A percentile compares a stretch with the other conserved stretches of the same genome.
phyloP scores from a whole-genome alignment of 805 yeast genomes.

The Candida wancherniae region DNA sequence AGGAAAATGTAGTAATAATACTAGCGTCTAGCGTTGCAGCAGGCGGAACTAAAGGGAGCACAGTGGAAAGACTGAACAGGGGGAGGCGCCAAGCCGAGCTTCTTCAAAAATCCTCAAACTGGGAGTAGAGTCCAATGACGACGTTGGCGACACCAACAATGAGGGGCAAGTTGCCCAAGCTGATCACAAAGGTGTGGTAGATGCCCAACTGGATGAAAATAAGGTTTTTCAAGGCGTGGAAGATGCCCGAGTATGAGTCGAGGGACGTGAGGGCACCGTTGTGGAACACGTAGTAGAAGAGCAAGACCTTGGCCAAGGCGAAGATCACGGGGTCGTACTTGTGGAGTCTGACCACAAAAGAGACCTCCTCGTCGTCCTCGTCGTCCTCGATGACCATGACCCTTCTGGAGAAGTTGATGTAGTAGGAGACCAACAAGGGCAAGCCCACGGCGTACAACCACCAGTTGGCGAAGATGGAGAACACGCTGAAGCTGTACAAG shows the following conservation, averaged over 20 bases:
- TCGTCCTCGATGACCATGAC: conserved; percentile 25
- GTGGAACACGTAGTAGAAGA: conserved; percentile 28
- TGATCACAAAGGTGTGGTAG: conserved; percentile 29
- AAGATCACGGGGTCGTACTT: conserved; percentile 52
- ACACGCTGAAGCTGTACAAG: conserved; percentile 24
- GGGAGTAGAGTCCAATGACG: conserved; percentile 48
- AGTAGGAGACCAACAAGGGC: conserved; percentile 45
- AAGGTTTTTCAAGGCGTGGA: conserved; percentile 26
- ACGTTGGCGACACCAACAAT: conserved; percentile 44
- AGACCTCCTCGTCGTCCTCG: conserved; percentile 7
- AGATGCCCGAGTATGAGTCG: conserved; percentile 21
- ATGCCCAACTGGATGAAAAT: conserved; percentile 33
- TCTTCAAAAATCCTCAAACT: conserved; percentile 39
- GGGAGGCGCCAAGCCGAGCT: neutral
- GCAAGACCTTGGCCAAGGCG: conserved; percentile 43
- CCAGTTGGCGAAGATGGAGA: conserved; percentile 39
- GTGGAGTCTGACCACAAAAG: conserved; percentile 28
- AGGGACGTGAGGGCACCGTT: conserved; percentile 28
- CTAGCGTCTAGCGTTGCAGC: conserved; percentile 9
- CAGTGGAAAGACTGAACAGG: neutral
- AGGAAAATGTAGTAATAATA: conserved; percentile 3
- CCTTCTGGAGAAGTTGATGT: conserved; percentile 48
- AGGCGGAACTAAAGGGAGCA: conserved; percentile 6
- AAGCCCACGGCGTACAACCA: conserved; percentile 30
- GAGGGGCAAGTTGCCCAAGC: conserved; percentile 46